Evolutionary conservation across 192 early-diverging fungal genomes (phyloP).

Genomic region (Funneliformis geosporum): DNA sequence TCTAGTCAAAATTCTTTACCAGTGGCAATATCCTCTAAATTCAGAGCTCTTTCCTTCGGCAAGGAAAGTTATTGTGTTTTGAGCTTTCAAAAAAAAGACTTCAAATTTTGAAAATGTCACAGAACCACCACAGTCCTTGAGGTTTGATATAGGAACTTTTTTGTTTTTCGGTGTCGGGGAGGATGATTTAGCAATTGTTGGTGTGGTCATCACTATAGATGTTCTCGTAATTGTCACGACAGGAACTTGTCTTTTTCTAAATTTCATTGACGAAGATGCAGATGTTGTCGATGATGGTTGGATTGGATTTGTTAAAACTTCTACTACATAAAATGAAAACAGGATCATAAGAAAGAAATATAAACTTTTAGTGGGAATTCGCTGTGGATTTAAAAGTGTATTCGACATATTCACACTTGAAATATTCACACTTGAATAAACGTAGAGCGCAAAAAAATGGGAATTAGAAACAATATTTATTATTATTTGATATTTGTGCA

Average conservation of each 20-base stretch:
- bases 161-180: background rate
- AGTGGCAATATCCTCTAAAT: background rate
- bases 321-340: background rate
- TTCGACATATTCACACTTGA: background rate
- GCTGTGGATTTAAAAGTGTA: background rate
- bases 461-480: too few species aligned
- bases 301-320: slow-evolving; percentile 10
- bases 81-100: too few species aligned
- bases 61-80: background rate
- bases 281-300: background rate
- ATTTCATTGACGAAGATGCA: too few species aligned
- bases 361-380: too few species aligned
- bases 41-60: background rate
- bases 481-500: too few species aligned
- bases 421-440: too few species aligned
- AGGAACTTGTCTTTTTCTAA: background rate
- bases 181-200: background rate
- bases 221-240: background rate
- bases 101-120: background rate
- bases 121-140: background rate
- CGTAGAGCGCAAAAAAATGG: too few species aligned
- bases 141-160: background rate
- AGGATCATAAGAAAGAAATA: background rate
- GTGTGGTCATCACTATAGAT: background rate
- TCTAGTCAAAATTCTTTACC: background rate